phyloP scores from a whole-genome alignment of 805 yeast species.

The Hermanozyma aechmeae region DNA sequence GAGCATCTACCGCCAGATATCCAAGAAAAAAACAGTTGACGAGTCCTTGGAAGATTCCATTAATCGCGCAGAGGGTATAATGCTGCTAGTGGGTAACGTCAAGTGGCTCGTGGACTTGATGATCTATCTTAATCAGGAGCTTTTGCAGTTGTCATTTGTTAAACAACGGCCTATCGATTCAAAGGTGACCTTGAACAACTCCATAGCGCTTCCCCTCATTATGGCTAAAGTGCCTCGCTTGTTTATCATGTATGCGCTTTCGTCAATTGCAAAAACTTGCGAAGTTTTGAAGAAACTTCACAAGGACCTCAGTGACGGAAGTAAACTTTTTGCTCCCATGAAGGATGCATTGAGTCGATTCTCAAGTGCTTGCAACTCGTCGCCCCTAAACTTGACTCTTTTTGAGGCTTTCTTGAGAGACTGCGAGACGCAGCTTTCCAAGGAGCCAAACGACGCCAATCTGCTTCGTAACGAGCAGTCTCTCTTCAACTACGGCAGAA shows the following conservation, averaged over 20 bases:
- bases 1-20: constrained; percentile 56
- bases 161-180: constrained; percentile 11
- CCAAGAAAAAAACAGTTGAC: constrained; percentile 43
- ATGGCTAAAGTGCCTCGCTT: constrained; percentile 65
- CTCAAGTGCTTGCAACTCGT: constrained; percentile 36
- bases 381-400: constrained; percentile 46
- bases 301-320: constrained; percentile 36
- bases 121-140: constrained; percentile 64
- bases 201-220: constrained; percentile 48
- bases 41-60: constrained; percentile 47
- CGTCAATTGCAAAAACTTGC: constrained; percentile 55
- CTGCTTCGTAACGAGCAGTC: constrained; percentile 47
- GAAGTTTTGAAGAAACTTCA: constrained; percentile 49
- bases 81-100: constrained; percentile 61
- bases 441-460: constrained; percentile 13
- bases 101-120: constrained; percentile 83
- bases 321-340: constrained; percentile 38
- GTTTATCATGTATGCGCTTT: constrained; percentile 54
- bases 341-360: constrained; percentile 43
- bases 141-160: constrained; percentile 35
- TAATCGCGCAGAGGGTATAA: constrained; percentile 52
- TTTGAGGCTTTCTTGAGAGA: constrained; percentile 58
- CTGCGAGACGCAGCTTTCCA: constrained; percentile 33
- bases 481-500: constrained; percentile 50
- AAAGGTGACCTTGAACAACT: constrained; percentile 18